Evolutionary conservation across 352 stramenopile genomes (phyloP), one percentile per base, ranked within the genome.

Genomic region (Pythium rhizo-oryzae): DNA sequence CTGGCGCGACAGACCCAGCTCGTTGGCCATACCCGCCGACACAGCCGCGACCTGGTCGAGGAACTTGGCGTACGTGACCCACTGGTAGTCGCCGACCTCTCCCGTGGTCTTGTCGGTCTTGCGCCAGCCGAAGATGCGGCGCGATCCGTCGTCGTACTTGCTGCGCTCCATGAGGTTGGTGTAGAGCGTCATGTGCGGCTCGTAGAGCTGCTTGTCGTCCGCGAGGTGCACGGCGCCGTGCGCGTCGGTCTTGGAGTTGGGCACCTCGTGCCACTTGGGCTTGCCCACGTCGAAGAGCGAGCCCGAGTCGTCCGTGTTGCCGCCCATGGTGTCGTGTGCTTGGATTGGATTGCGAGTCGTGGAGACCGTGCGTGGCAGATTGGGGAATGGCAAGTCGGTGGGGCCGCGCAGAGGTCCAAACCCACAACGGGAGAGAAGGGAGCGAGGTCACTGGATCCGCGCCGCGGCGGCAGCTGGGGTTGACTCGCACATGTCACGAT

Each of bases 31-130:
- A 15, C 77, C 82, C 1, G 70, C 78, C 3, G 80, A 65, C 19
- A 80, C 55, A n/a, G 66, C 71, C 16, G 82, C 78, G 19, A 88
- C 78, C 12, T 81, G 66, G 7, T 76, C 68, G 56, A 85, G 51
- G 70, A 90, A 86, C 44, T 90, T 65, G 59, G 69, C 71, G 67
- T 90, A 84, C 23, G 80, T 91, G 37, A 89, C 61, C 81, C 82
- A 92, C 56, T 79, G 73, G 60, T 80, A 92, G 3, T 60, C 59
- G 7, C 84, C 84, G 0, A 68, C 60, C 47, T 80, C 59, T 6
- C 74, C 70, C 16, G 71, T 89, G 5, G 56, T 51, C 0, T 78
- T 62, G 62, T 89, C 79, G 21, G 64, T 62, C 51, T 70, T 71
- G 24, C 82, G 82, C 74, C 71, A 83, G n/a, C 85, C 85, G 46